A percentile compares a stretch with the other conserved stretches of the same genome.
phyloP scores from a whole-genome alignment of 192 early-diverging fungal species.

The Umbelopsis isabellina region DNA sequence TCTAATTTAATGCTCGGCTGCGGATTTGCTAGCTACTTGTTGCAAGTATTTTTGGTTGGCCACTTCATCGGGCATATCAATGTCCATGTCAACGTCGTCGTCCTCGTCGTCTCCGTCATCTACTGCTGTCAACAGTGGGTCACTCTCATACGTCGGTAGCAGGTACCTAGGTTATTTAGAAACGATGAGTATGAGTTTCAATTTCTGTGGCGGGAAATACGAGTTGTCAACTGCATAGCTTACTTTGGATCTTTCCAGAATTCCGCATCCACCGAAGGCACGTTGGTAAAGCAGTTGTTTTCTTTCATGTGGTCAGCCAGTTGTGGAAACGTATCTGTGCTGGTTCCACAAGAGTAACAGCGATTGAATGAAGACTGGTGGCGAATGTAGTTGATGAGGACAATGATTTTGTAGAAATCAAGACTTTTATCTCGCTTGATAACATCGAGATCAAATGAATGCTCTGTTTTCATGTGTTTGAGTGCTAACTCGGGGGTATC shows the following conservation, averaged over 20 bases:
- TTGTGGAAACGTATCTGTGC: slow-evolving; percentile 46
- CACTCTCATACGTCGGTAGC: slow-evolving; percentile 82
- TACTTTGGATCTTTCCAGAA: slow-evolving; percentile 81
- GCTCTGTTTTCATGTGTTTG: slow-evolving; percentile 74
- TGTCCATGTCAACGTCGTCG: slow-evolving; percentile 50
- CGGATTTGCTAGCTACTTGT: slow-evolving; percentile 2
- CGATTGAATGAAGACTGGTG: slow-evolving; percentile 57
- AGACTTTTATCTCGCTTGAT: slow-evolving; percentile 56
- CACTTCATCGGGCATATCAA: slow-evolving; percentile 29
- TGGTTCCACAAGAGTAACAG: slow-evolving; percentile 73
- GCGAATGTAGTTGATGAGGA: slow-evolving; percentile 87
- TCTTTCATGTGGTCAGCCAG: slow-evolving; percentile 70
- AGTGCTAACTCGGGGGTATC: slow-evolving; percentile 62
- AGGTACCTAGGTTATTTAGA: slow-evolving; percentile 46
- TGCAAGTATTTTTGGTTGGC: slow-evolving; percentile 37
- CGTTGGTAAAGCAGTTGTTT: slow-evolving; percentile 52
- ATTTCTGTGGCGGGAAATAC: neutral
- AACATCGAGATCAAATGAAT: slow-evolving; percentile 75
- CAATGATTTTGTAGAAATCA: slow-evolving; percentile 85
- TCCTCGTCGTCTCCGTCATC: slow-evolving; percentile 71
- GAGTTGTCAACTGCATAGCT: neutral
- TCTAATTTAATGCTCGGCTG: neutral
- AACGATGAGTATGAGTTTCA: neutral
- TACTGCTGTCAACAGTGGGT: slow-evolving; percentile 81
- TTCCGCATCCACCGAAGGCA: slow-evolving; percentile 52